Evolutionary conservation across 2,329 filamentous ascomycete genomes (phyloP).

Genomic region (Fusarium chaquense): DNA sequence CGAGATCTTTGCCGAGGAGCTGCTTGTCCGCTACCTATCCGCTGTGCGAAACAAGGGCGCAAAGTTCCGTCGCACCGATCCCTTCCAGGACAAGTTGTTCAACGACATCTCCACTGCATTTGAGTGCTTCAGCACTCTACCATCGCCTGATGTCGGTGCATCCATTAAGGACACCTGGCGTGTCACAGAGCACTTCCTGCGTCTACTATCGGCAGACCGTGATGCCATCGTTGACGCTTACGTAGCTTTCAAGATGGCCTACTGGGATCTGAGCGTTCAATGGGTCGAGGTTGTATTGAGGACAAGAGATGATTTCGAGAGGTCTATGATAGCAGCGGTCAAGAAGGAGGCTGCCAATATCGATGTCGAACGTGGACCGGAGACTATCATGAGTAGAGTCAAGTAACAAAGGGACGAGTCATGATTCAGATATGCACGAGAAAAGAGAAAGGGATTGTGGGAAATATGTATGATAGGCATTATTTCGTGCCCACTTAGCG

Average conservation of each 20-base stretch:
- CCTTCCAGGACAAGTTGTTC: conserved; percentile 92
- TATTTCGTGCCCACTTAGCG: conserved; percentile 38
- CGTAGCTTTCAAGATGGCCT: conserved; percentile 82
- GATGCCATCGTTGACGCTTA: conserved; percentile 81
- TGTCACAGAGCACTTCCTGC: conserved; percentile 85
- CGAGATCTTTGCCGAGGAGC: conserved; percentile 91
- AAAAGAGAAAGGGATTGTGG: conserved; percentile 9
- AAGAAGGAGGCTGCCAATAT: conserved; percentile 91
- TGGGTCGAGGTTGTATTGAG: conserved; percentile 96
- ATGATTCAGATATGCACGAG: conserved; percentile 12
- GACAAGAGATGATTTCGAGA: conserved; percentile 91
- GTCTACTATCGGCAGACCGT: conserved; percentile 82
- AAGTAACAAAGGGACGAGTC: conserved; percentile 64
- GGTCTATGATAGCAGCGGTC: conserved; percentile 86
- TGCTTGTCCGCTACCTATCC: conserved; percentile 86
- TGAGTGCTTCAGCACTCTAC: conserved; percentile 82
- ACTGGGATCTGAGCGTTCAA: conserved; percentile 93
- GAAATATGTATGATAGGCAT: conserved; percentile 35
- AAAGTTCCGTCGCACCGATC: conserved; percentile 87
- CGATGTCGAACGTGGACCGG: conserved; percentile 80
- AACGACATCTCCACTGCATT: conserved; percentile 93
- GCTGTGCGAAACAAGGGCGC: conserved; percentile 89
- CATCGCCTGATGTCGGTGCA: conserved; percentile 75
- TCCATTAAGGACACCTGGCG: conserved; percentile 93
- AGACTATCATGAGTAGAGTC: conserved; percentile 96